Evolutionary conservation across 176 grass and related monocot genomes (phyloP).

Genomic region (Avena atlantica): DNA sequence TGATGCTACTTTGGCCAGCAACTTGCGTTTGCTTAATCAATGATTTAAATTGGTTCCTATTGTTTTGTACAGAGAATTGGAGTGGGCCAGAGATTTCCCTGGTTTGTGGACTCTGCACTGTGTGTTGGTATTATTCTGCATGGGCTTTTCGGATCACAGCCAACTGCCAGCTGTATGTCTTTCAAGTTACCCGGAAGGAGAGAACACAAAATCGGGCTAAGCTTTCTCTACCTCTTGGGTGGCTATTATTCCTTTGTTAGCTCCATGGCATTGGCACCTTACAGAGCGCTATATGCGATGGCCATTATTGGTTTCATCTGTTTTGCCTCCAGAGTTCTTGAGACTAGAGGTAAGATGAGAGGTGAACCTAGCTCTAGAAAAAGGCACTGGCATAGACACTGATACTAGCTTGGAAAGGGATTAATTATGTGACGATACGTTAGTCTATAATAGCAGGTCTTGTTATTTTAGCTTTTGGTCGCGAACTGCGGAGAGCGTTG

Average conservation of each 20-base stretch:
- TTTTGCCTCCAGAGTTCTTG: constrained; percentile 63
- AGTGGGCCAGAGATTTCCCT: constrained; percentile 82
- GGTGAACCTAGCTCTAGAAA: constrained; percentile 71
- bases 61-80: constrained; percentile 75
- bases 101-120: constrained; percentile 75
- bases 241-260: constrained; percentile 77
- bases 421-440: constrained; percentile 1
- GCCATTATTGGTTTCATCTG: constrained; percentile 70
- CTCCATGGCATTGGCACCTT: constrained; percentile 69
- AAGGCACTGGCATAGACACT: constrained; percentile 87
- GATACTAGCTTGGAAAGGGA: constrained; percentile 25
- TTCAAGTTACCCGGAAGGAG: constrained; percentile 57
- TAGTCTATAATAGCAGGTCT: constrained; percentile 24
- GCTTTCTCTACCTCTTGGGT: constrained; percentile 78
- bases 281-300: constrained; percentile 81
- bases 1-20: background rate
- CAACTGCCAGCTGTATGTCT: constrained; percentile 53
- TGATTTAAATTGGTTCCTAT: constrained; percentile 4
- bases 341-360: constrained; percentile 58
- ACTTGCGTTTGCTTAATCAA: constrained; percentile 13
- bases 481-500: constrained; percentile 7
- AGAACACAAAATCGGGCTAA: constrained; percentile 62
- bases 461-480: constrained; percentile 25
- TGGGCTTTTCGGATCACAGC: constrained; percentile 74
- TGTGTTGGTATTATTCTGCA: constrained; percentile 89